phyloP scores from a whole-genome alignment of 805 yeast species.

The Candida nitratophila region DNA sequence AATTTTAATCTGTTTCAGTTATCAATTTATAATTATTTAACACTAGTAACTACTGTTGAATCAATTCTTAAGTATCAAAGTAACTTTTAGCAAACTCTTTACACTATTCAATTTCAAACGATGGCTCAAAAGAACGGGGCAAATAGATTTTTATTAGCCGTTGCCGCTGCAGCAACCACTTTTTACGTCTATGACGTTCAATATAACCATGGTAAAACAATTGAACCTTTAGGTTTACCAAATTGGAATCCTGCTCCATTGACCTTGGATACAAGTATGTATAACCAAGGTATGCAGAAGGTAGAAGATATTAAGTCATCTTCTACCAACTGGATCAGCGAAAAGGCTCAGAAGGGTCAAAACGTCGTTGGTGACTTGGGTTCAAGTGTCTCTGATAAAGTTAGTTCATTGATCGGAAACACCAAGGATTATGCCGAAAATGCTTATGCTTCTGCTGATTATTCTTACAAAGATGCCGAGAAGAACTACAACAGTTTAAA shows the following conservation, averaged over 20 bases:
- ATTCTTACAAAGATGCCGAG: conserved; percentile 20
- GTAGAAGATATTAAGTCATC: conserved; percentile 13
- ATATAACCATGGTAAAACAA: conserved; percentile 16
- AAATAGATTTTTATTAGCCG: conserved; percentile 12
- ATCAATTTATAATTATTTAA: no score
- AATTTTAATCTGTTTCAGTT: no score
- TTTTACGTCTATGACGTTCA: conserved; percentile 22
- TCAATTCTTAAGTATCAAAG: no score
- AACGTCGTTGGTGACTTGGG: conserved; percentile 7
- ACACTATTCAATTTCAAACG: no score
- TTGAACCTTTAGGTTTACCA: conserved; percentile 19
- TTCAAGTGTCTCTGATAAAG: conserved; percentile 7
- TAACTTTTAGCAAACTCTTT: no score
- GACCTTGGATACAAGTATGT: conserved; percentile 4
- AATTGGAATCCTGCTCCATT: conserved; percentile 19
- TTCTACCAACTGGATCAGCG: conserved; percentile 15
- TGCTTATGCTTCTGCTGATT: conserved; percentile 19
- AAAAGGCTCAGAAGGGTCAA: conserved; percentile 11
- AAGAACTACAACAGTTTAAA: conserved; percentile 25
- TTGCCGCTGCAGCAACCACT: conserved; percentile 21
- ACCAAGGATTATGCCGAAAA: conserved; percentile 9
- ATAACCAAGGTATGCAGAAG: conserved; percentile 11
- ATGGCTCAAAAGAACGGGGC: conserved; percentile 6
- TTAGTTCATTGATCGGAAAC: conserved; percentile 9
- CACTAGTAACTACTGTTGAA: no score